Conservation (phyloP, 148 eudicot species). For the Rhododendron ferrugineum region DNA sequence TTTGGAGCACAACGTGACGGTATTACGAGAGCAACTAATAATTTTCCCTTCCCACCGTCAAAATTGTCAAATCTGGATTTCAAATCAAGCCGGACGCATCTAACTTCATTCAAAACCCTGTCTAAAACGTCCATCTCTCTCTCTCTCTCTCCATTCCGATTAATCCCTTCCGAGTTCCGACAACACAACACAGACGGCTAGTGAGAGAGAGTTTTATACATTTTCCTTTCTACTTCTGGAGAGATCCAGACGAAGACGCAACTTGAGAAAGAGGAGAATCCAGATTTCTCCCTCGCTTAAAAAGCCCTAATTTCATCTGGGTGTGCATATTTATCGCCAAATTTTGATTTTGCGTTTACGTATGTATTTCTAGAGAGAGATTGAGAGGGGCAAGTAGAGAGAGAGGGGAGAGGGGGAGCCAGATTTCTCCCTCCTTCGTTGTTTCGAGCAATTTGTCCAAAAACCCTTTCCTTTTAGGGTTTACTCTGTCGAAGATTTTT, state of each 20-base stretch:
- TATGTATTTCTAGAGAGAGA: not conserved
- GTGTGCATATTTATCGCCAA: not conserved
- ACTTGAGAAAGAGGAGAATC: not conserved
- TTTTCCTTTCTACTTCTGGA: not conserved
- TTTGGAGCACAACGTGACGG: too few species aligned
- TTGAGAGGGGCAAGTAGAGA: not conserved
- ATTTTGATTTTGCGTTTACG: not conserved
- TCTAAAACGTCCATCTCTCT: not conserved
- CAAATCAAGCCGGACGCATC: not conserved
- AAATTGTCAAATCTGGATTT: not conserved
- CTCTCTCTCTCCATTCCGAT: not conserved
- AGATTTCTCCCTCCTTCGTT: slow-evolving; percentile 7
- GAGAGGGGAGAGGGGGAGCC: not conserved
- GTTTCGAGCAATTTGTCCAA: not conserved
- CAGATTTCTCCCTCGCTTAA: not conserved
- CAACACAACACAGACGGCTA: not conserved
- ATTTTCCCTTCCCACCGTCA: not conserved
- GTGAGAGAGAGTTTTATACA: not conserved
- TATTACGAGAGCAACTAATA: too few species aligned
- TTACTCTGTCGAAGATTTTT: slow-evolving; percentile 1
- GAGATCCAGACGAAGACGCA: not conserved
- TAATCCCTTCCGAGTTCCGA: too few species aligned
- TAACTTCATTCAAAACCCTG: not conserved
- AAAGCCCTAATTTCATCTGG: not conserved
- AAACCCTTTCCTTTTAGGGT: not conserved